Percentiles rank a stretch among this genome's conserved stretches.
Conservation (phyloP, 148 eudicot species). For the Agrostemma githago region DNA sequence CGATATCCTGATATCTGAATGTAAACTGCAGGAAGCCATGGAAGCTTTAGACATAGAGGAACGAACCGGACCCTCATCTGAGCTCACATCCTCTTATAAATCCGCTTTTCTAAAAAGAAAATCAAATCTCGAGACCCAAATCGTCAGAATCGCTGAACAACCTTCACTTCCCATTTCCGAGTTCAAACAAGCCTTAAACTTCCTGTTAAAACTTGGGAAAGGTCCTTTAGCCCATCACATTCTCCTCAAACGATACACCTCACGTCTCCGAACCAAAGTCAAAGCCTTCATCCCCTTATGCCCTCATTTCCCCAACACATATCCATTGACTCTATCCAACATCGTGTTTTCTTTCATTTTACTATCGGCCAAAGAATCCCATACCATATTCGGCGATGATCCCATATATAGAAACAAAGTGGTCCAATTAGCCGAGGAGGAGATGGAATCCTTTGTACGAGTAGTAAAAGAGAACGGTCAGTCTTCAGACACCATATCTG, state of each 20-base stretch:
- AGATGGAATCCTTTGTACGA: conserved; percentile 74
- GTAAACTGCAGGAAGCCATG: conserved; percentile 67
- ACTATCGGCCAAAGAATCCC: conserved; percentile 58
- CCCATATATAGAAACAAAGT: conserved; percentile 62
- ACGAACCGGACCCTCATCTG: conserved; percentile 45
- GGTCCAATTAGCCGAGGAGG: conserved; percentile 94
- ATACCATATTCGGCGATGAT: conserved; percentile 76
- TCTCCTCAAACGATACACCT: conserved; percentile 61
- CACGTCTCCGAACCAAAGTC: conserved; percentile 56
- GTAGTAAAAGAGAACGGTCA: conserved; percentile 88
- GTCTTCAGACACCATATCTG: conserved; percentile 65
- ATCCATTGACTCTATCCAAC: conserved; percentile 75
- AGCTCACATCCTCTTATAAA: conserved; percentile 55
- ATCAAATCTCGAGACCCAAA: conserved; percentile 61
- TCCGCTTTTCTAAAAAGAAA: conserved; percentile 60
- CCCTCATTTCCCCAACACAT: conserved; percentile 69
- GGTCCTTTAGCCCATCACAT: conserved; percentile 80
- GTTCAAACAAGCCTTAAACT: conserved; percentile 55
- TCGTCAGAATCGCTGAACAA: conserved; percentile 56
- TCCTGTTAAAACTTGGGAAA: conserved; percentile 75
- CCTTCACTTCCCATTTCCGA: conserved; percentile 53
- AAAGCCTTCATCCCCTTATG: conserved; percentile 69
- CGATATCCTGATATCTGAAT: conserved; percentile 76
- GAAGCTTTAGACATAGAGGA: conserved; percentile 75
- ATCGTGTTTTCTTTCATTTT: conserved; percentile 72